These are phyloP conservation scores for Conringia planisiliqua DNA, from an alignment of 345 rosid species.

Conservation along the genomic window DNA sequence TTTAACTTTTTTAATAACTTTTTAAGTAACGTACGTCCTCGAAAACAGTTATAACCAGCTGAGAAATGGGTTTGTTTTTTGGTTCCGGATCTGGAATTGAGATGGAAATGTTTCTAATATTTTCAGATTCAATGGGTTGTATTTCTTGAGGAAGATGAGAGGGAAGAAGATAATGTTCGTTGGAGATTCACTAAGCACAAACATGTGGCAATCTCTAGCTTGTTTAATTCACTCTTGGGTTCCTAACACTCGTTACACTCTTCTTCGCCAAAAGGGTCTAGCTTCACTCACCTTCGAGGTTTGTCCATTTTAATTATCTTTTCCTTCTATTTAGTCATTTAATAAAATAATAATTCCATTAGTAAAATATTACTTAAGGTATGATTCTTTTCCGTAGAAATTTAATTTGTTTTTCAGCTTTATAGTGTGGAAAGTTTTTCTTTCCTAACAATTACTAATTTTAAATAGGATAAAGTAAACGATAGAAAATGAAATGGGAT, in stretches of 20 bases:
- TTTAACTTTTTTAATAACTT: background rate
- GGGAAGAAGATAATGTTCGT: slow-evolving; percentile 98
- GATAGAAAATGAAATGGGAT: background rate
- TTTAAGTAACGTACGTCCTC: background rate
- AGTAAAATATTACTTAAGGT: background rate
- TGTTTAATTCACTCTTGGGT: slow-evolving; percentile 71
- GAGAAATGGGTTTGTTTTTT: background rate
- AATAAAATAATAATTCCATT: background rate
- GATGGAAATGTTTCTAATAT: background rate
- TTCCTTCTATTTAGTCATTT: background rate
- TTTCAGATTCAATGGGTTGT: slow-evolving; percentile 74
- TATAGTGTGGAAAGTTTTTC: slow-evolving; percentile 11
- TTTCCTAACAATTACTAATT: background rate
- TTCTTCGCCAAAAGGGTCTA: slow-evolving; percentile 46
- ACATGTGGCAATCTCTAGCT: slow-evolving; percentile 80
- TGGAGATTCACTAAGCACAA: slow-evolving; percentile 84
- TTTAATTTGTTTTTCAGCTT: background rate
- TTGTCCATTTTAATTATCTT: background rate
- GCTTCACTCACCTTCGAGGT: slow-evolving; percentile 71
- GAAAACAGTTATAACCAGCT: background rate
- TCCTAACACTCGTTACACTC: slow-evolving; percentile 53
- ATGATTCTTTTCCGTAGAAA: background rate
- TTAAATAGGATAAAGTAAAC: slow-evolving; percentile 10
- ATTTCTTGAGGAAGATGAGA: slow-evolving; percentile 71
- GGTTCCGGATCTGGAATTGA: background rate